These are phyloP conservation scores for Tricholoma terreum DNA, from an alignment of 768 basidiomycete genomes.

Conservation along the genomic window DNA sequence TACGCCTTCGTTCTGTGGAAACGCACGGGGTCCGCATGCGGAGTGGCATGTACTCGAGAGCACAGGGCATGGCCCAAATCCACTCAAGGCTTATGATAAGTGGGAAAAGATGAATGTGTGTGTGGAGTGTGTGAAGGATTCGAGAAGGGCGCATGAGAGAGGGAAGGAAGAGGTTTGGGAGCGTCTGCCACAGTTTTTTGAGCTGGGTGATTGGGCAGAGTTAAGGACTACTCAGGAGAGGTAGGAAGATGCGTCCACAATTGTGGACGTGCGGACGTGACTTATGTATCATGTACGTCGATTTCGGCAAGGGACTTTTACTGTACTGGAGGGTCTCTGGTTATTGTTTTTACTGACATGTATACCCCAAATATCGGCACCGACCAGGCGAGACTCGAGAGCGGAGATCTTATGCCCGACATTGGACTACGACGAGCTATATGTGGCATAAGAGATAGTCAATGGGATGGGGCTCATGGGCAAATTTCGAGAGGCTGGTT, in stretches of 20 bases:
- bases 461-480: no score
- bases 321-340: no score
- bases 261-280: no score
- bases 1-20: constrained; percentile 27
- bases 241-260: background rate
- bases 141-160: constrained; percentile 27
- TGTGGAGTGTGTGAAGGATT: constrained; percentile 27
- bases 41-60: constrained; percentile 44
- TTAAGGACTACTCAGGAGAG: constrained; percentile 26
- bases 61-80: constrained; percentile 29
- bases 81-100: constrained; percentile 30
- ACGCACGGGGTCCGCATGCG: constrained; percentile 36
- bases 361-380: no score
- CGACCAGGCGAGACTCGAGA: no score
- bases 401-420: no score
- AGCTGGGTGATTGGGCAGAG: constrained; percentile 36
- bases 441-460: no score
- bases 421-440: no score
- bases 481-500: no score
- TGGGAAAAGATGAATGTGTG: constrained; percentile 38
- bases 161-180: constrained; percentile 40
- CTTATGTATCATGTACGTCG: no score
- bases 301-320: no score
- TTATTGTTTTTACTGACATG: no score
- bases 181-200: constrained; percentile 36